These are phyloP conservation scores for Hebeloma cylindrosporum DNA, from an alignment of 768 basidiomycete species.

Conservation along the genomic window DNA sequence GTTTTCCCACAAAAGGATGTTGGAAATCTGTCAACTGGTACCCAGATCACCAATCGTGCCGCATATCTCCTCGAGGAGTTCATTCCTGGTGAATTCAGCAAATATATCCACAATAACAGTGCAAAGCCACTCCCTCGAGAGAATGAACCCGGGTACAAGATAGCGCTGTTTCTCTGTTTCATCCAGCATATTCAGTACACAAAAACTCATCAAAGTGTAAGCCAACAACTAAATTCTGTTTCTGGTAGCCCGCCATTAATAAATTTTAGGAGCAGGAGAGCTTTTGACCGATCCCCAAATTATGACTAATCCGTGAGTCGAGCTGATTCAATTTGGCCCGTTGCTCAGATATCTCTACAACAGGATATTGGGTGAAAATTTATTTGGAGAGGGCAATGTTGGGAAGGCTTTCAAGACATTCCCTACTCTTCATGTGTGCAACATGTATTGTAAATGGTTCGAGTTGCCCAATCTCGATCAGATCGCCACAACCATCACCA, in stretches of 20 bases:
- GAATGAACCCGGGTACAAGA: constrained; percentile 1
- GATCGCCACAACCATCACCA: too few species aligned
- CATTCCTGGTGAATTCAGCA: constrained; percentile 13
- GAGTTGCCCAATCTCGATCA: too few species aligned
- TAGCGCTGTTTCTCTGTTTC: constrained; percentile 15
- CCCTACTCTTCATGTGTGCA: constrained; percentile 7
- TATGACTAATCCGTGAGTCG: constrained; percentile 10
- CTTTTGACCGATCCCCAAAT: constrained; percentile 22
- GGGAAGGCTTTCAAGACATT: constrained; percentile 6
- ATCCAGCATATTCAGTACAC: constrained; percentile 20
- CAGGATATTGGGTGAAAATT: background rate
- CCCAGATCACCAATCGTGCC: background rate
- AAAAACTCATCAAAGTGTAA: constrained; percentile 8
- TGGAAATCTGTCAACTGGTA: background rate
- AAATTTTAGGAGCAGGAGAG: constrained; percentile 7
- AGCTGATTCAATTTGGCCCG: background rate
- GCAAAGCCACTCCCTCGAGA: background rate
- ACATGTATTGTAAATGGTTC: constrained; percentile 13
- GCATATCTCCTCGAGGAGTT: constrained; percentile 17
- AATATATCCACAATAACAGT: constrained; percentile 20
- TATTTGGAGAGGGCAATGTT: constrained; percentile 14
- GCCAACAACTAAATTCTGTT: too few species aligned
- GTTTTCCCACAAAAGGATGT: background rate
- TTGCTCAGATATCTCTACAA: background rate
- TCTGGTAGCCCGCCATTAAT: constrained; percentile 6